These are phyloP conservation scores for Lachancea waltii DNA, from an alignment of 805 yeast genomes.

Conservation along the genomic window DNA sequence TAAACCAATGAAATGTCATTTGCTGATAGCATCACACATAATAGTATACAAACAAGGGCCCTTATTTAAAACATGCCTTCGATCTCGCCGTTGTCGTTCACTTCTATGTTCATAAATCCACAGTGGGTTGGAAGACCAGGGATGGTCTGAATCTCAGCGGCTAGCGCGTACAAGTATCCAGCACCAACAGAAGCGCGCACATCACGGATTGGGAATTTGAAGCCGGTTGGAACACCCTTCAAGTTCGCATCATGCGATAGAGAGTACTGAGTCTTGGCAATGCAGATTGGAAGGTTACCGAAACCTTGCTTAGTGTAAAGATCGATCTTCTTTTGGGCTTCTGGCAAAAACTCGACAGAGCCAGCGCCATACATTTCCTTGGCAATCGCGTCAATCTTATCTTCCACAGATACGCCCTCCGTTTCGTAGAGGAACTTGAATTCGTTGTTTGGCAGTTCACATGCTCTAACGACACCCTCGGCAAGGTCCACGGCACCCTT, in stretches of 20 bases:
- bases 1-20: no score
- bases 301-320: conserved; percentile 68
- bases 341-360: conserved; percentile 59
- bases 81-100: conserved; percentile 70
- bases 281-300: conserved; percentile 71
- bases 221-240: conserved; percentile 79
- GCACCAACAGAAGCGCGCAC: conserved; percentile 76
- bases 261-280: conserved; percentile 83
- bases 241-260: conserved; percentile 74
- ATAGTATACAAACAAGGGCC: not conserved
- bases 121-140: conserved; percentile 83
- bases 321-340: conserved; percentile 64
- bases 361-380: conserved; percentile 74
- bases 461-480: conserved; percentile 58
- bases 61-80: conserved; percentile 60
- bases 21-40: no score
- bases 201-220: conserved; percentile 75
- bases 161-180: conserved; percentile 76
- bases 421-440: conserved; percentile 55
- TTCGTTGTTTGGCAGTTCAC: conserved; percentile 36
- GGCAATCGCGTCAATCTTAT: conserved; percentile 61
- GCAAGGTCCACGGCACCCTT: conserved; percentile 72
- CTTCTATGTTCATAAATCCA: conserved; percentile 84
- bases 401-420: conserved; percentile 53
- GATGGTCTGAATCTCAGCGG: conserved; percentile 80